Evolutionary conservation across 805 yeast genomes (phyloP).

Genomic region (Starmerella davenportii): DNA sequence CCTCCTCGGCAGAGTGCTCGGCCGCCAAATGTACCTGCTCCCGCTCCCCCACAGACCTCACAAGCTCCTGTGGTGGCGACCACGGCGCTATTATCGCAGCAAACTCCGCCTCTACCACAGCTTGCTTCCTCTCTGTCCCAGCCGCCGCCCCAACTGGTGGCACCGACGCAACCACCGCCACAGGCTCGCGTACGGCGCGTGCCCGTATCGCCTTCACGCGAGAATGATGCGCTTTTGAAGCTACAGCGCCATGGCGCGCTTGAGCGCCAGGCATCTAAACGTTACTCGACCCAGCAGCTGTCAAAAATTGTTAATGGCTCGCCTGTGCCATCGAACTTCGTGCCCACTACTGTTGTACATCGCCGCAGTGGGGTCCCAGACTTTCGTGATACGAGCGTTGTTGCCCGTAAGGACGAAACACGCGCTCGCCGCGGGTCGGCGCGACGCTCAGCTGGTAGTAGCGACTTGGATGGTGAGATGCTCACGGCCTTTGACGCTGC

Average conservation of each 20-base stretch:
- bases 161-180: not conserved
- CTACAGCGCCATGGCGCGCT: conserved; percentile 68
- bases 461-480: not conserved
- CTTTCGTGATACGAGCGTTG: conserved; percentile 11
- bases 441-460: not conserved
- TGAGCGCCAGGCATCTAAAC: conserved; percentile 80
- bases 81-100: no score
- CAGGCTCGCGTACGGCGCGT: not conserved
- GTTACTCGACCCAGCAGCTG: conserved; percentile 86
- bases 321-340: conserved; percentile 6
- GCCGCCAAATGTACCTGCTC: no score
- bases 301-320: conserved; percentile 35
- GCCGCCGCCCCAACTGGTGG: not conserved
- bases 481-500: no score
- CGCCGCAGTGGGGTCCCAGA: conserved; percentile 13
- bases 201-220: conserved; percentile 10
- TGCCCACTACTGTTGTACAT: conserved; percentile 16
- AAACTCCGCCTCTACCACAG: not conserved
- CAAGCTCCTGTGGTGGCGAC: no score
- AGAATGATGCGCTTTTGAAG: conserved; percentile 49
- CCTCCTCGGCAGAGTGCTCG: not conserved
- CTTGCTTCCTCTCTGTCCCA: not conserved
- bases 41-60: no score
- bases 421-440: not conserved
- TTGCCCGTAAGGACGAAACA: no score